Evolutionary conservation across 306 rosid genomes (phyloP).

Genomic region (Argentina anserina): DNA sequence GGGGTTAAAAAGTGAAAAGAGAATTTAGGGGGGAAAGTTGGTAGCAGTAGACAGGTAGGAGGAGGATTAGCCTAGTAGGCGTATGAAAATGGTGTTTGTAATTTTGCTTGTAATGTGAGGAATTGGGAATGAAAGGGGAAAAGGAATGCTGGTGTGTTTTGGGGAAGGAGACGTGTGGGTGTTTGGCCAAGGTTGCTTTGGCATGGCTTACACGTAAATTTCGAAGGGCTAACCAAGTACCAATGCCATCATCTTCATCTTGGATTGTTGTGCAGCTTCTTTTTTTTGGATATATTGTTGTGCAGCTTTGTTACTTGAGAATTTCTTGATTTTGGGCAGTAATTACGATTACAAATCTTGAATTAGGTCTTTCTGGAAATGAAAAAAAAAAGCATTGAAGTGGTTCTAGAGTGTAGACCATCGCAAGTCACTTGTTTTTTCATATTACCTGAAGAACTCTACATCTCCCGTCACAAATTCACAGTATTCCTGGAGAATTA

Average conservation of each 20-base stretch:
- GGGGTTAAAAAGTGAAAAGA: background rate
- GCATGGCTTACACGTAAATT: constrained; percentile 9
- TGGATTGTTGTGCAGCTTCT: background rate
- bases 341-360: too few relatives aligned
- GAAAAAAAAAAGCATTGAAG: too few relatives aligned
- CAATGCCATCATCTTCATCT: background rate
- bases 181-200: background rate
- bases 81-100: background rate
- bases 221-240: background rate
- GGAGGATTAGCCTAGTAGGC: background rate
- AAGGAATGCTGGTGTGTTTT: background rate
- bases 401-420: too few relatives aligned
- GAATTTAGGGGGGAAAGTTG: background rate
- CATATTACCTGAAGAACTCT: too few relatives aligned
- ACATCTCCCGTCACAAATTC: too few relatives aligned
- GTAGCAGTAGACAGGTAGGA: background rate
- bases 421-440: too few relatives aligned
- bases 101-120: background rate
- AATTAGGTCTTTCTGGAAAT: too few relatives aligned
- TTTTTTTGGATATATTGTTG: too few relatives aligned
- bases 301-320: background rate
- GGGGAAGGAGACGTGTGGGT: background rate
- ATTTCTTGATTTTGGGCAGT: background rate
- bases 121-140: too few relatives aligned
- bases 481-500: too few relatives aligned